Base-by-base conservation (phyloP, 2,329 filamentous ascomycete genomes). In the Cryphonectria radicalis region DNA sequence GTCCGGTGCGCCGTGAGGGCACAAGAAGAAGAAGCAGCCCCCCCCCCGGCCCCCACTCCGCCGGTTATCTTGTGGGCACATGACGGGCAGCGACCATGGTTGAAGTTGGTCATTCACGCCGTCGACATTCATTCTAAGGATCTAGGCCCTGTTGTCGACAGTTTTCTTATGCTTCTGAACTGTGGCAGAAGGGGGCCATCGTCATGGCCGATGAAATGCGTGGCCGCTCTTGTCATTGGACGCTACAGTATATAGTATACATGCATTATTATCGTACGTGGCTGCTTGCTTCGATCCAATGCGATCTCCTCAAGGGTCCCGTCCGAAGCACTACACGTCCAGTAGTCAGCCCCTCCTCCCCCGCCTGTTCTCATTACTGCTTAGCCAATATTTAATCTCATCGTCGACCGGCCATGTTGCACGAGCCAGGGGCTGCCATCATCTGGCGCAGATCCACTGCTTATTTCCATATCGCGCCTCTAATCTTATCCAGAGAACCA, bases 391-490 rank as follows among this genome's bases (percentile, higher is more conserved):
- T 59, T 59, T 28, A 17, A 59, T 59, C 13, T 59, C 17, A 59
- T 35, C 55, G 14, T 59, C 28, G 5, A 59, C 28, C 4, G 46
- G 25, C 28, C 14, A 32, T 17, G 28, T 40, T 64, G 62, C 62
- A 64, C 62, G 62, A 69, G 70, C 67, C 67, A 67, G 66, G 57
- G 55, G 66, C 55, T 46, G 57, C 66, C 70, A 28, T 69, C 70
- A 72, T 72, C 66, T 72, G 67, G 69, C 70, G 69, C 70, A 72
- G 70, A 72, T 67, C 70, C 70, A 63, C 70, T 69, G 55, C 70
- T 72, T 72, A 72, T 69, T 69, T 69, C 70, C 70, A 69, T 25
- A 55, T 63, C 60, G 55, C 28, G 55, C 62, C 65, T 72, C 40
- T 64, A 64, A 64, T 64, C 22, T 72, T 72, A 67, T 65, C 67